phyloP scores from a whole-genome alignment of 2,329 filamentous ascomycete genomes.

The Calonectria fujianensis region DNA sequence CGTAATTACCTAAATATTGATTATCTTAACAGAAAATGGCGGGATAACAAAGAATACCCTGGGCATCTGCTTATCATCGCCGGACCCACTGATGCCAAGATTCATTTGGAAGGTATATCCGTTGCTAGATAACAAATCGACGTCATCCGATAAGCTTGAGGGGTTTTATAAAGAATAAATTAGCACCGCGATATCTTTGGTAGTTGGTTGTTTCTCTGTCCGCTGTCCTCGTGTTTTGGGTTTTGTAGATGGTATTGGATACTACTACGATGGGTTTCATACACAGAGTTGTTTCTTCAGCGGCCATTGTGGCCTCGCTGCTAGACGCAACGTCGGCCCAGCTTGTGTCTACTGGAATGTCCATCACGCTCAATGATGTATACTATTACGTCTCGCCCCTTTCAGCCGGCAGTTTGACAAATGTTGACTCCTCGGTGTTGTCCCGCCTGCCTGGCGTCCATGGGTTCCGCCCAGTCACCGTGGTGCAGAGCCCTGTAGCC shows the following conservation, averaged over 20 bases:
- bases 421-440: background rate
- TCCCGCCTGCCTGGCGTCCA: slow-evolving; percentile 1
- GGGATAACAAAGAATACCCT: background rate
- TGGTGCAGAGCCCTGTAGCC: slow-evolving; percentile 18
- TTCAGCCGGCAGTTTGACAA: background rate
- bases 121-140: background rate
- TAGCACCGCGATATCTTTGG: background rate
- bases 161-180: background rate
- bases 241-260: background rate
- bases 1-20: slow-evolving; percentile 1
- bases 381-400: slow-evolving; percentile 25
- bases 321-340: background rate
- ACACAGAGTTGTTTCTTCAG: background rate
- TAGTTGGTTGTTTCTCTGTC: background rate
- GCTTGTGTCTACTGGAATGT: slow-evolving; percentile 1
- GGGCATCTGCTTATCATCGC: slow-evolving; percentile 2
- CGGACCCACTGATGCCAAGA: slow-evolving; percentile 6
- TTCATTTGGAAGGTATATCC: slow-evolving; percentile 1
- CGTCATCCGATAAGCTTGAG: slow-evolving; percentile 7
- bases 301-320: slow-evolving; percentile 20
- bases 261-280: slow-evolving; percentile 7
- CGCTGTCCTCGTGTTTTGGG: background rate
- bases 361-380: slow-evolving; percentile 15
- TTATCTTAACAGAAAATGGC: no score
- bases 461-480: slow-evolving; percentile 21